Percentiles rank a stretch among this genome's conserved stretches.
phyloP scores from a whole-genome alignment of 441 rosid genomes.

The Brassica hybrid region DNA sequence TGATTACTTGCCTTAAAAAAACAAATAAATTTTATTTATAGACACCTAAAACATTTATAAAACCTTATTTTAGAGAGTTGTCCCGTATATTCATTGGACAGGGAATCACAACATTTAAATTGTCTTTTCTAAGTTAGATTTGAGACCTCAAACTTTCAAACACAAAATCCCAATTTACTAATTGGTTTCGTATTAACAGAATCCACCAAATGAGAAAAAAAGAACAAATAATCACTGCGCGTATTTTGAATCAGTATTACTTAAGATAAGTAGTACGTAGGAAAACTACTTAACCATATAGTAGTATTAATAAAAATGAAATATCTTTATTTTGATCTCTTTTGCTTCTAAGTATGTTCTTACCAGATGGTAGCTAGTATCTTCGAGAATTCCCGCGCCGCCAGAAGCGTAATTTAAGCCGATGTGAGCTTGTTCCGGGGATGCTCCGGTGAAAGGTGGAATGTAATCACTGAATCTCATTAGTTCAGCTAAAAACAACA shows the following conservation, averaged over 20 bases:
- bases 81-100: neutral
- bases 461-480: conserved; percentile 44
- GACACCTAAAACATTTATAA: neutral
- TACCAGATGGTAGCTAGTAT: conserved; percentile 49
- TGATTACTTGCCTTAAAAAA: neutral
- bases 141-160: neutral
- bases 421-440: conserved; percentile 39
- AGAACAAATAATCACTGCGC: neutral
- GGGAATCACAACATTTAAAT: neutral
- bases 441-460: conserved; percentile 50
- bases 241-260: neutral
- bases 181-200: neutral
- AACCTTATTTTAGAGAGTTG: neutral
- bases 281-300: neutral
- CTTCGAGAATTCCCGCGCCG: conserved; percentile 50
- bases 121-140: neutral
- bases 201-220: neutral
- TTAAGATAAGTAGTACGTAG: neutral
- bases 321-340: neutral
- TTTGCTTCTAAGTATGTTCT: neutral
- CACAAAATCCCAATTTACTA: neutral
- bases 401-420: conserved; percentile 74
- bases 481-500: conserved; percentile 42
- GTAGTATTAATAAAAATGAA: neutral
- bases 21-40: neutral